Evolutionary conservation across 2,329 filamentous ascomycete genomes (phyloP).

Genomic region (Fusarium brevicatenulatum): DNA sequence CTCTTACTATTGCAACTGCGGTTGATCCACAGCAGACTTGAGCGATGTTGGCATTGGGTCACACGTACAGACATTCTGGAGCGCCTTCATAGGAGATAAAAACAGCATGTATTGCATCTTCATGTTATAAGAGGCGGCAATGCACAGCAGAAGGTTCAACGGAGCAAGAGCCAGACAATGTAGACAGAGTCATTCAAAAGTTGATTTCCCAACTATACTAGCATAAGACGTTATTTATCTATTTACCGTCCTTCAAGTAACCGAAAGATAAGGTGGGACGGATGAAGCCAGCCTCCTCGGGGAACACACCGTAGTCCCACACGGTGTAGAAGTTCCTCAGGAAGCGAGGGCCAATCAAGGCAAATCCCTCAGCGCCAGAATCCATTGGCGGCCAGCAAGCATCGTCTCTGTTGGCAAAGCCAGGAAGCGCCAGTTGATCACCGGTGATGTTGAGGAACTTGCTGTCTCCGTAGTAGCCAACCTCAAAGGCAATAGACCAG

Average conservation of each 20-base stretch:
- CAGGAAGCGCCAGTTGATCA: constrained; percentile 46
- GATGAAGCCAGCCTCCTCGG: neutral
- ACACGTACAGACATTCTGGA: neutral
- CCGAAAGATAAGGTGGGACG: constrained; percentile 37
- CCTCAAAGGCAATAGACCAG: constrained; percentile 48
- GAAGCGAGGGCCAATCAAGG: constrained; percentile 46
- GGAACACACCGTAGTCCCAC: constrained; percentile 45
- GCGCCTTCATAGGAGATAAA: rapidly evolving
- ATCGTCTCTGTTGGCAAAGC: constrained; percentile 48
- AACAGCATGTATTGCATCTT: rapidly evolving
- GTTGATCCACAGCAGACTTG: rapidly evolving
- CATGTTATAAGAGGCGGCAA: neutral
- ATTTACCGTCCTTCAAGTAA: constrained; percentile 32
- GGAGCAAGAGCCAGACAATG: neutral
- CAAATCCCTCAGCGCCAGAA: constrained; percentile 38
- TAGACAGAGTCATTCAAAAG: rapidly evolving
- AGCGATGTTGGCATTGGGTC: rapidly evolving
- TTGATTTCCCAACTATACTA: neutral
- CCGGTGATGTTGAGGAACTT: constrained; percentile 47
- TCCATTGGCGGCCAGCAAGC: constrained; percentile 51
- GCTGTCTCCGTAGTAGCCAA: constrained; percentile 34
- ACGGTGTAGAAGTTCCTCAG: constrained; percentile 49
- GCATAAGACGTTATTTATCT: rapidly evolving
- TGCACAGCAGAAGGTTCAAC: too few species aligned
- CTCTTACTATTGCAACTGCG: neutral